These are phyloP conservation scores for Pseudogymnoascus sp. DNA, from an alignment of 2,329 filamentous ascomycete genomes.

Conservation along the genomic window DNA sequence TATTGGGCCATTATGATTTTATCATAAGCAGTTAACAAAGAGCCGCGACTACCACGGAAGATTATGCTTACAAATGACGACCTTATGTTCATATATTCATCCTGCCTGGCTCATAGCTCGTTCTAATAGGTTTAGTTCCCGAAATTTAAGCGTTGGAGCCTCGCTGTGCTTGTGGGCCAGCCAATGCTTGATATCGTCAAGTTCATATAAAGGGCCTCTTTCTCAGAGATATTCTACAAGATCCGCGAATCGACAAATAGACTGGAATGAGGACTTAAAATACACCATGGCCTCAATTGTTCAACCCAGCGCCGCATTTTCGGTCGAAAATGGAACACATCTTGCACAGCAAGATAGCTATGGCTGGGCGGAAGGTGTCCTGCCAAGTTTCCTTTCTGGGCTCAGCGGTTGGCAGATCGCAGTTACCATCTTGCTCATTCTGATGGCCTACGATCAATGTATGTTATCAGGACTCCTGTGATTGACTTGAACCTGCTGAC, in stretches of 20 bases:
- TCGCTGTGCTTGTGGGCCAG: neutral
- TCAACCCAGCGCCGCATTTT: neutral
- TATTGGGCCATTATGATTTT: slow-evolving; percentile 9
- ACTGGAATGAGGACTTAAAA: neutral
- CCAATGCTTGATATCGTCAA: neutral
- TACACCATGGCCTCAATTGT: neutral
- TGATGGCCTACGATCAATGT: slow-evolving; percentile 36
- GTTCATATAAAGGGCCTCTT: neutral
- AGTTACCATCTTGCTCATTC: slow-evolving; percentile 26
- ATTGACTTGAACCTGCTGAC: neutral
- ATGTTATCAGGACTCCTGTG: neutral
- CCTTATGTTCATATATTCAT: neutral
- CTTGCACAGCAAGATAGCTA: neutral
- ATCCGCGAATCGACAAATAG: neutral
- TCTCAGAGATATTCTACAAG: neutral
- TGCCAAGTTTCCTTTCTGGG: neutral
- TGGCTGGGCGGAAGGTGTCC: neutral
- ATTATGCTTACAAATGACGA: neutral
- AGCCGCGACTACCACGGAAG: neutral
- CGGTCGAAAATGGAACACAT: neutral
- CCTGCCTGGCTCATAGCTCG: neutral
- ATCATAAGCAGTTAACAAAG: slow-evolving; percentile 6
- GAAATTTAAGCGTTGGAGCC: neutral
- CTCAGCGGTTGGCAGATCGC: slow-evolving; percentile 25
- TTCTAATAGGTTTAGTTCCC: neutral